phyloP scores from a whole-genome alignment of 2,329 filamentous ascomycete species.

The Epichloe gansuensis region DNA sequence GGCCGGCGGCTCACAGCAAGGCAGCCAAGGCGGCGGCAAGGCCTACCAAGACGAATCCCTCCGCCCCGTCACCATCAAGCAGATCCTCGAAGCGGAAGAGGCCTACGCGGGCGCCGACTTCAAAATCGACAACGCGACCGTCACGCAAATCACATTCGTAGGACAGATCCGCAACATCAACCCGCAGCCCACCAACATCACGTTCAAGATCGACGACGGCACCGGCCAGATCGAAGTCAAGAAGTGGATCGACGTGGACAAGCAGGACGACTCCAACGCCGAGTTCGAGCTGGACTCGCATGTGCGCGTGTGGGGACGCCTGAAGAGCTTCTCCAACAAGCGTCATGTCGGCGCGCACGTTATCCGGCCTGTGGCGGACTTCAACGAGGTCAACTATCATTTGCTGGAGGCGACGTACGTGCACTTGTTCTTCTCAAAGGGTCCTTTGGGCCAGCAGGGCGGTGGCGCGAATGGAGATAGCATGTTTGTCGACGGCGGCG shows the following conservation, averaged over 20 bases:
- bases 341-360: slow-evolving; percentile 69
- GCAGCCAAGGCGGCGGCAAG: slow-evolving; percentile 41
- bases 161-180: slow-evolving; percentile 83
- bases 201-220: slow-evolving; percentile 88
- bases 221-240: slow-evolving; percentile 88
- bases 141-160: slow-evolving; percentile 67
- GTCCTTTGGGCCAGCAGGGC: slow-evolving; percentile 37
- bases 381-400: slow-evolving; percentile 90
- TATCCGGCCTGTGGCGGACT: slow-evolving; percentile 68
- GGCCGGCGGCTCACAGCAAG: slow-evolving; percentile 45
- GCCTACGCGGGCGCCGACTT: slow-evolving; percentile 63
- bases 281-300: slow-evolving; percentile 63
- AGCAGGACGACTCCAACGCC: slow-evolving; percentile 32
- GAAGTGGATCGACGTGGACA: slow-evolving; percentile 64
- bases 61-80: slow-evolving; percentile 90
- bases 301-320: slow-evolving; percentile 72
- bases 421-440: slow-evolving; percentile 72
- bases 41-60: slow-evolving; percentile 71
- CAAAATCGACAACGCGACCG: slow-evolving; percentile 64
- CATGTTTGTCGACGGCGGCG: slow-evolving; percentile 44
- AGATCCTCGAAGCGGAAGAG: slow-evolving; percentile 73
- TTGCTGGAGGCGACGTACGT: slow-evolving; percentile 81
- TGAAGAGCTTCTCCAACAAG: slow-evolving; percentile 78
- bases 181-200: slow-evolving; percentile 80
- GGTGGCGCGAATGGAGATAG: slow-evolving; percentile 25